Conservation (phyloP, 345 rosid species). For the Pugionium dolabratum region DNA sequence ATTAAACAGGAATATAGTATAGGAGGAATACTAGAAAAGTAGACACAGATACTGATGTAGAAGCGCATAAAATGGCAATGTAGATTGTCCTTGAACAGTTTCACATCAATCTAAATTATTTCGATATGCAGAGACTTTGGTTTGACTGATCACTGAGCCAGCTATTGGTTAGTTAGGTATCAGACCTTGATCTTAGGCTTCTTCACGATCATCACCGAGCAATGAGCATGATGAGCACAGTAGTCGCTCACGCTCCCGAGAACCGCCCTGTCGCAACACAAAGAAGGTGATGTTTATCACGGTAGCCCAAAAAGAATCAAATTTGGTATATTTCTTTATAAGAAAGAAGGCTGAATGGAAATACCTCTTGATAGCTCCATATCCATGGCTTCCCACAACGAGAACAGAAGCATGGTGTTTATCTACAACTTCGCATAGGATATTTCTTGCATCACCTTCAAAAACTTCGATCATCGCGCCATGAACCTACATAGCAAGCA, state of each 20-base stretch:
- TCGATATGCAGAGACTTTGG: slow-evolving; percentile 6
- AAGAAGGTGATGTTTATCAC: neutral
- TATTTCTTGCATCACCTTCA: slow-evolving; percentile 94
- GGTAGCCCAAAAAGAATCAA: neutral
- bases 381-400: slow-evolving; percentile 94
- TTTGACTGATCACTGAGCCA: neutral
- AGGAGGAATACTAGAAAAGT: slow-evolving; percentile 3
- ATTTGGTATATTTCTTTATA: neutral
- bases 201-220: slow-evolving; percentile 94
- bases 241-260: slow-evolving; percentile 96
- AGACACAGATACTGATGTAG: neutral
- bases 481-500: slow-evolving; percentile 52
- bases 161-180: neutral
- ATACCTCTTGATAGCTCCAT: slow-evolving; percentile 94
- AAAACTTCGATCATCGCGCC: slow-evolving; percentile 53
- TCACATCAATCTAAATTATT: slow-evolving; percentile 25
- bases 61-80: neutral
- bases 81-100: slow-evolving; percentile 8
- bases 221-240: slow-evolving; percentile 96
- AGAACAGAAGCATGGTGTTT: slow-evolving; percentile 81
- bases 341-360: neutral
- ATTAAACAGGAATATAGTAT: neutral
- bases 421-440: slow-evolving; percentile 87
- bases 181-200: slow-evolving; percentile 70
- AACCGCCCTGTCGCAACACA: slow-evolving; percentile 66